phyloP scores from a whole-genome alignment of 306 rosid species.

The Fagus crenata region DNA sequence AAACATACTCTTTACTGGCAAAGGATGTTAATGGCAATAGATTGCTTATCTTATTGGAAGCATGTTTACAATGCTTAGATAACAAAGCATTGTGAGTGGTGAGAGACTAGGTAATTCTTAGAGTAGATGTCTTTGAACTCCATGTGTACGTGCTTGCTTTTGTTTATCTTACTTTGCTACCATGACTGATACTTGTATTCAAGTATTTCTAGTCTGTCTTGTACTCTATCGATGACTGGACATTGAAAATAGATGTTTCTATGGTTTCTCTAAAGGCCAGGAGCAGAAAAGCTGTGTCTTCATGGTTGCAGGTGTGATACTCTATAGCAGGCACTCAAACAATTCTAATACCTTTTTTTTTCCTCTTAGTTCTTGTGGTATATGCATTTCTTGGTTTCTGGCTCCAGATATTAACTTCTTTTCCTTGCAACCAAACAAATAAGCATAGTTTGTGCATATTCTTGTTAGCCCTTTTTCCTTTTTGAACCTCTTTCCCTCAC shows the following conservation, averaged over 20 bases:
- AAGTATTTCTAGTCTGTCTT: not conserved
- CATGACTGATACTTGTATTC: not conserved
- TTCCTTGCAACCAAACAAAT: not conserved
- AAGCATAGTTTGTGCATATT: not conserved
- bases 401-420: not conserved
- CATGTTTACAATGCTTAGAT: no score
- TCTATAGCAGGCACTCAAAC: not conserved
- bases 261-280: not conserved
- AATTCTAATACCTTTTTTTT: not conserved
- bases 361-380: not conserved
- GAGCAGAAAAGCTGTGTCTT: not conserved
- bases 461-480: not conserved
- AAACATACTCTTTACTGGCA: no score
- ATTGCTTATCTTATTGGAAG: no score
- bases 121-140: no score
- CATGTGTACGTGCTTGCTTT: not conserved
- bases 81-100: no score
- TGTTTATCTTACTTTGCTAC: not conserved
- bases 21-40: no score
- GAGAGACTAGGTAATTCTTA: no score
- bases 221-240: not conserved
- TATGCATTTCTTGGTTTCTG: not conserved
- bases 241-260: not conserved
- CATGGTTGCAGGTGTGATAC: not conserved
- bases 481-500: not conserved